These are phyloP conservation scores for Chlamydomonas sp. DNA, from an alignment of 139 green algal species.

Conservation along the genomic window DNA sequence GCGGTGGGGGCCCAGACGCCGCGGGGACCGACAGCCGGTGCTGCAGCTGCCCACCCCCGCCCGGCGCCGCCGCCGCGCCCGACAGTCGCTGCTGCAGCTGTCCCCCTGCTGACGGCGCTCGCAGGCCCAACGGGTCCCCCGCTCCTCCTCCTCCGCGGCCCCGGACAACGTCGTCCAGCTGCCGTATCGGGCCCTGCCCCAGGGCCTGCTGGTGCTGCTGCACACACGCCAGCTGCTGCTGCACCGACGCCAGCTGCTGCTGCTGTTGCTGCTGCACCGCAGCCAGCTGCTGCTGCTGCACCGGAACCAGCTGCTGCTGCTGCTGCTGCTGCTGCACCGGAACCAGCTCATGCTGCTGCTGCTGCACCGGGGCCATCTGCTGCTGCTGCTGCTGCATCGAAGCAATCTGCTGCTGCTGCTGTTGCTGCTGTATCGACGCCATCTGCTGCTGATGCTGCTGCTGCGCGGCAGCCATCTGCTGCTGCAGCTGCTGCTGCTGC, in stretches of 20 bases:
- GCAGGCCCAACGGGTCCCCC: neutral
- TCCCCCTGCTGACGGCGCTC: neutral
- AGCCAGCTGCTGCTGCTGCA: neutral
- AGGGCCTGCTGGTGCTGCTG: neutral
- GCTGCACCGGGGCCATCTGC: neutral
- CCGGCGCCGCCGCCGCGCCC: neutral
- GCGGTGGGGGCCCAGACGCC: too few relatives aligned
- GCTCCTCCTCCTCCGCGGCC: neutral
- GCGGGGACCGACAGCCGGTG: neutral
- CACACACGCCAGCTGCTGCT: neutral
- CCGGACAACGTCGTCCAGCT: too few relatives aligned
- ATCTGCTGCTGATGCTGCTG: neutral
- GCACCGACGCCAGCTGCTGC: conserved; percentile 1
- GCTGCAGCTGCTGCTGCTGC: neutral
- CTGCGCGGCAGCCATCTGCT: neutral
- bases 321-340: conserved; percentile 13
- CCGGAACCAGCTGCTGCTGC: neutral
- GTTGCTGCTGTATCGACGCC: neutral
- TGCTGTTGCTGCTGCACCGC: conserved; percentile 2
- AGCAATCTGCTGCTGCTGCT: conserved; percentile 1
- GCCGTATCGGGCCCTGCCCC: too few relatives aligned
- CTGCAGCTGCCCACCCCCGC: neutral
- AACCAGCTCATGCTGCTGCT: conserved; percentile 2
- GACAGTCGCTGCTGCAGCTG: too few relatives aligned
- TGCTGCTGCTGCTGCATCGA: neutral